These are phyloP conservation scores for Candida freyschussii DNA, from an alignment of 1,139 yeast genomes.

Conservation along the genomic window DNA sequence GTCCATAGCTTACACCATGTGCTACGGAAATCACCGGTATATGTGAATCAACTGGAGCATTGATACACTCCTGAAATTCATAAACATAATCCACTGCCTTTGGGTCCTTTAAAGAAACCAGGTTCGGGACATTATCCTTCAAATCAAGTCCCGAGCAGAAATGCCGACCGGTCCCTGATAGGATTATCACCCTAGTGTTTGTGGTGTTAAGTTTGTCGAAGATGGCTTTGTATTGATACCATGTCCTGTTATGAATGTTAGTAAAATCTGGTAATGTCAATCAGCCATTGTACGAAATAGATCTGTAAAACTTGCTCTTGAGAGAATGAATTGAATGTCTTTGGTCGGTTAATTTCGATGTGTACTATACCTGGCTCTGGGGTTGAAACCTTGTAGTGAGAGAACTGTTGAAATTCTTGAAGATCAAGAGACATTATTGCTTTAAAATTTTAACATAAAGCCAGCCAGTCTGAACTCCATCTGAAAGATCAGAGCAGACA, in stretches of 20 bases:
- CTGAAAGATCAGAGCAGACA: no score
- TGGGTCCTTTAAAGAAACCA: constrained; percentile 1
- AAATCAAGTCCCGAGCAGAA: constrained; percentile 69
- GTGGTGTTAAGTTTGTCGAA: constrained; percentile 44
- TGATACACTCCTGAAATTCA: constrained; percentile 57
- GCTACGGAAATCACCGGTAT: constrained; percentile 39
- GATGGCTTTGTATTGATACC: constrained; percentile 52
- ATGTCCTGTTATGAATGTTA: constrained; percentile 29
- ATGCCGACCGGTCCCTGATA: constrained; percentile 52
- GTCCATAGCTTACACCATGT: constrained; percentile 51
- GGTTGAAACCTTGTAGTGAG: constrained; percentile 38
- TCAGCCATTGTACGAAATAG: neutral
- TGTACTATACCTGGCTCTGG: constrained; percentile 49
- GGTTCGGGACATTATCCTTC: constrained; percentile 9
- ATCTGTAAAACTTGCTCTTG: constrained; percentile 23
- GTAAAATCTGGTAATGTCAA: no score
- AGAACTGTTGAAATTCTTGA: constrained; percentile 12
- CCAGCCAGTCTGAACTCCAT: no score
- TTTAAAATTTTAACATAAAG: constrained; percentile 29
- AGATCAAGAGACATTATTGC: neutral
- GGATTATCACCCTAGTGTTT: constrained; percentile 44
- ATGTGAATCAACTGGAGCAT: constrained; percentile 34
- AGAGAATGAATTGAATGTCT: constrained; percentile 55
- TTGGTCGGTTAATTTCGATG: constrained; percentile 61
- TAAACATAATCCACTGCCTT: constrained; percentile 27